These are phyloP conservation scores for Penicillium sp. DNA, from an alignment of 2,329 filamentous ascomycete genomes.

Conservation along the genomic window DNA sequence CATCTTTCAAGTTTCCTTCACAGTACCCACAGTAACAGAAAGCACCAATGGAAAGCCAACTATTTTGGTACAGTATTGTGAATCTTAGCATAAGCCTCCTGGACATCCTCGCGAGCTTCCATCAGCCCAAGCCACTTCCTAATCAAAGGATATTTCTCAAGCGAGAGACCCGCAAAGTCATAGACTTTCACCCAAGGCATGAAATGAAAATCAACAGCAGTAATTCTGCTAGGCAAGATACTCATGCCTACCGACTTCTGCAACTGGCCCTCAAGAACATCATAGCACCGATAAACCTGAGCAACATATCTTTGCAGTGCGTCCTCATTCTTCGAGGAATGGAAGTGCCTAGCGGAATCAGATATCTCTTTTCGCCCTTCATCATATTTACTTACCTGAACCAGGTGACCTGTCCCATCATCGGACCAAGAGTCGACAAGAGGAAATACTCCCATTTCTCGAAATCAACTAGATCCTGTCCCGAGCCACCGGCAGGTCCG, in stretches of 20 bases:
- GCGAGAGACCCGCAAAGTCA: constrained; percentile 38
- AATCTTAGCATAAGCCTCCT: constrained; percentile 42
- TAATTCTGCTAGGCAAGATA: constrained; percentile 38
- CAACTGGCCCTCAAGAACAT: constrained; percentile 44
- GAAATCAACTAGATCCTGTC: constrained; percentile 45
- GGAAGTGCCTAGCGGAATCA: constrained; percentile 35
- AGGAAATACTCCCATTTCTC: constrained; percentile 51
- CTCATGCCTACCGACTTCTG: constrained; percentile 39
- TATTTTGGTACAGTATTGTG: constrained; percentile 4
- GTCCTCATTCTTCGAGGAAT: constrained; percentile 43
- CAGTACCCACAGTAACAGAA: background rate
- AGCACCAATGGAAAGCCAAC: background rate
- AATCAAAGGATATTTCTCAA: constrained; percentile 44
- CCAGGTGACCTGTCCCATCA: constrained; percentile 45
- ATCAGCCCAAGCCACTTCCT: constrained; percentile 41
- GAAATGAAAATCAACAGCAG: constrained; percentile 45
- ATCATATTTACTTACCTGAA: constrained; percentile 28
- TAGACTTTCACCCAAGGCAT: constrained; percentile 44
- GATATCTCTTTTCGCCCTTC: background rate
- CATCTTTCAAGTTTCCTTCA: too few relatives aligned
- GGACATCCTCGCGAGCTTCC: constrained; percentile 38
- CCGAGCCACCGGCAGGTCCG: constrained; percentile 31
- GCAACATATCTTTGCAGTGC: constrained; percentile 41
- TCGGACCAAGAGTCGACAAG: constrained; percentile 43
- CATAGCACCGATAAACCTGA: constrained; percentile 45